These are phyloP conservation scores for Pleurotus djamor DNA, from an alignment of 768 basidiomycete species.

Conservation along the genomic window DNA sequence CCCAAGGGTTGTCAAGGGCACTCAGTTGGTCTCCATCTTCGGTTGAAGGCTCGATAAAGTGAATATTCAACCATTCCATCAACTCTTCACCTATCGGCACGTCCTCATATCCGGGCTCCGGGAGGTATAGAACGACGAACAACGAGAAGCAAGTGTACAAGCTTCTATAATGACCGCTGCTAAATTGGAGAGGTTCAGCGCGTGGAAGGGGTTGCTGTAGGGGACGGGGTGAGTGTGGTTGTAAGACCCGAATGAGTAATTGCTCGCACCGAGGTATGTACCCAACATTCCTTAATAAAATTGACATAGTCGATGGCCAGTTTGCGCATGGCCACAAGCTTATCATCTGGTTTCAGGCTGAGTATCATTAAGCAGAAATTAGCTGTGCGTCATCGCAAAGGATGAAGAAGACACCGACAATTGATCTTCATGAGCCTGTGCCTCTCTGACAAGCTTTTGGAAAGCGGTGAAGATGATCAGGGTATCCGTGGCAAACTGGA, in stretches of 20 bases:
- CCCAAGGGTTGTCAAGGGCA: slow-evolving; percentile 70
- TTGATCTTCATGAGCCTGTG: slow-evolving; percentile 30
- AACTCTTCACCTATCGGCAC: slow-evolving; percentile 91
- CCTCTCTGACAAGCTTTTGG: slow-evolving; percentile 53
- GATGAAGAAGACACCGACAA: slow-evolving; percentile 33
- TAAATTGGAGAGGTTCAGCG: slow-evolving; percentile 47
- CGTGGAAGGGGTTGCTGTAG: slow-evolving; percentile 42
- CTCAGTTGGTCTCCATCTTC: slow-evolving; percentile 84
- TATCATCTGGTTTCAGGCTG: slow-evolving; percentile 54
- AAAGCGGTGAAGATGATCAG: slow-evolving; percentile 73
- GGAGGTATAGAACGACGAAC: slow-evolving; percentile 80
- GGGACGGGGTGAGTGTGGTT: background rate
- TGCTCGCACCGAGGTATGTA: slow-evolving; percentile 61
- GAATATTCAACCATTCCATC: slow-evolving; percentile 95
- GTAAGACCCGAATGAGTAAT: background rate
- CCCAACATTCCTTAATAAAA: slow-evolving; percentile 75
- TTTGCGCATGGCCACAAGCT: slow-evolving; percentile 53
- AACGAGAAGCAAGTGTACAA: slow-evolving; percentile 83
- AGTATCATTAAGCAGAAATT: background rate
- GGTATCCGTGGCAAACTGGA: slow-evolving; percentile 74
- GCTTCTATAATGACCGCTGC: slow-evolving; percentile 64
- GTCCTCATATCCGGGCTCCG: slow-evolving; percentile 76
- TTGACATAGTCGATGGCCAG: slow-evolving; percentile 76
- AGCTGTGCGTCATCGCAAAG: background rate
- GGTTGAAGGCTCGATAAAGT: slow-evolving; percentile 84